Percentiles rank a stretch among this genome's conserved stretches.
These are phyloP conservation scores for Suillus occidentalis DNA, from an alignment of 768 basidiomycete genomes.

Conservation along the genomic window DNA sequence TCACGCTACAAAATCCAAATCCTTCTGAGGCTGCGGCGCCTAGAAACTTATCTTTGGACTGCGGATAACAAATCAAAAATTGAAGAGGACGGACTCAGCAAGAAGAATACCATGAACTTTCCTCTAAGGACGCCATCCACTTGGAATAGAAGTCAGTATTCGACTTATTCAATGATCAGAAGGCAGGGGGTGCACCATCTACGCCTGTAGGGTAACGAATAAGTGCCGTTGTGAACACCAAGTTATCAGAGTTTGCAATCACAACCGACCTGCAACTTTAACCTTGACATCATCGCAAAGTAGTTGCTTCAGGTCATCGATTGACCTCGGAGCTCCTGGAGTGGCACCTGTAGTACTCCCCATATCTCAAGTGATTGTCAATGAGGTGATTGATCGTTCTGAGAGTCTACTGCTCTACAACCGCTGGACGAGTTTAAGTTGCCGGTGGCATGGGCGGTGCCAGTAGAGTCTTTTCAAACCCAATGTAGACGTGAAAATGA, in stretches of 20 bases:
- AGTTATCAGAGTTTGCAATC: not conserved
- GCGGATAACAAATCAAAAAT: conserved; percentile 15
- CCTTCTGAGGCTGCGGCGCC: conserved; percentile 76
- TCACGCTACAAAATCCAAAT: conserved; percentile 92
- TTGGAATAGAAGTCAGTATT: conserved; percentile 30
- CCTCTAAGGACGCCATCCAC: conserved; percentile 94
- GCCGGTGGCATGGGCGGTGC: no score
- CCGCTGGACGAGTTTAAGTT: not conserved
- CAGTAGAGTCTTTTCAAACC: no score
- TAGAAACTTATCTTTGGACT: conserved; percentile 93
- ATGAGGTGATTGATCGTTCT: not conserved
- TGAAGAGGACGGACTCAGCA: not conserved
- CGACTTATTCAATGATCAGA: conserved; percentile 5
- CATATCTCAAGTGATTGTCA: not conserved
- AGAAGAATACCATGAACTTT: conserved; percentile 76
- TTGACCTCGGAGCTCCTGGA: conserved; percentile 45
- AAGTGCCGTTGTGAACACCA: conserved; percentile 1
- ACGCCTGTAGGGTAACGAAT: conserved; percentile 41
- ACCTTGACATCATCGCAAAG: conserved; percentile 75
- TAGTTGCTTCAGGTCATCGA: conserved; percentile 55
- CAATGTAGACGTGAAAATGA: no score
- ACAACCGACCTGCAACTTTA: conserved; percentile 82
- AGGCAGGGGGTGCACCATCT: conserved; percentile 53
- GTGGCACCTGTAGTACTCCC: conserved; percentile 28
- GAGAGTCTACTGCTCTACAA: not conserved